These are phyloP conservation scores for Xylariaceae sp. DNA, from an alignment of 2,329 filamentous ascomycete genomes.

Conservation along the genomic window DNA sequence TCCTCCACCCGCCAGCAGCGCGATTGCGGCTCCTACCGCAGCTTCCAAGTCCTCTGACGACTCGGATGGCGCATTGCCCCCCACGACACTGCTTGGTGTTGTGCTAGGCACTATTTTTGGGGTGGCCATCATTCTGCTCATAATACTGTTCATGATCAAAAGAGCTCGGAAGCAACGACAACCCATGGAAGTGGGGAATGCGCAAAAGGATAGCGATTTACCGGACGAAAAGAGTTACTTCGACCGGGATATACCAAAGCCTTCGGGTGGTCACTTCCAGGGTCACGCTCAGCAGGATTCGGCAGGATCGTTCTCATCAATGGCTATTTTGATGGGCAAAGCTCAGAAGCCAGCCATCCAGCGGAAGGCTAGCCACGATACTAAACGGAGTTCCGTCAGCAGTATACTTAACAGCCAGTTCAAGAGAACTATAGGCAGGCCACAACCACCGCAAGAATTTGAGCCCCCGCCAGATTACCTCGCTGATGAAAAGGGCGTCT, in stretches of 20 bases:
- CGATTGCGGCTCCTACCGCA: slow-evolving; percentile 11
- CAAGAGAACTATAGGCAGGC: slow-evolving; percentile 65
- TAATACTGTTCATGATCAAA: slow-evolving; percentile 70
- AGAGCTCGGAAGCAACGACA: slow-evolving; percentile 60
- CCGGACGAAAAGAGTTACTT: slow-evolving; percentile 62
- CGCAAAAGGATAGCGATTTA: slow-evolving; percentile 46
- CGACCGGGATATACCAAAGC: slow-evolving; percentile 46
- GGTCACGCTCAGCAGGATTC: slow-evolving; percentile 58
- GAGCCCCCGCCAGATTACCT: slow-evolving; percentile 37
- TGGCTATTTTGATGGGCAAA: slow-evolving; percentile 69
- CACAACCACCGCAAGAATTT: slow-evolving; percentile 50
- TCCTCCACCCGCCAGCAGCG: slow-evolving; percentile 26
- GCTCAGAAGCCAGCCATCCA: slow-evolving; percentile 52
- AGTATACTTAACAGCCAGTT: slow-evolving; percentile 65
- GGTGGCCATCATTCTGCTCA: slow-evolving; percentile 68
- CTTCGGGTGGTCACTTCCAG: slow-evolving; percentile 48
- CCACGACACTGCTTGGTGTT: slow-evolving; percentile 73
- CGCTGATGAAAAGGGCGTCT: slow-evolving; percentile 24
- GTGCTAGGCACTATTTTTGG: slow-evolving; percentile 82
- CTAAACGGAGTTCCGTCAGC: slow-evolving; percentile 52
- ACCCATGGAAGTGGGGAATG: slow-evolving; percentile 51
- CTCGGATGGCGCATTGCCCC: slow-evolving; percentile 37
- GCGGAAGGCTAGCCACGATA: slow-evolving; percentile 60
- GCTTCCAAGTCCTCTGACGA: slow-evolving; percentile 25
- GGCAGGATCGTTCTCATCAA: slow-evolving; percentile 61